Evolutionary conservation across 2,329 filamentous ascomycete genomes (phyloP), one percentile per base, ranked within the genome.

Genomic region (Verticillium zaregamsianum): DNA sequence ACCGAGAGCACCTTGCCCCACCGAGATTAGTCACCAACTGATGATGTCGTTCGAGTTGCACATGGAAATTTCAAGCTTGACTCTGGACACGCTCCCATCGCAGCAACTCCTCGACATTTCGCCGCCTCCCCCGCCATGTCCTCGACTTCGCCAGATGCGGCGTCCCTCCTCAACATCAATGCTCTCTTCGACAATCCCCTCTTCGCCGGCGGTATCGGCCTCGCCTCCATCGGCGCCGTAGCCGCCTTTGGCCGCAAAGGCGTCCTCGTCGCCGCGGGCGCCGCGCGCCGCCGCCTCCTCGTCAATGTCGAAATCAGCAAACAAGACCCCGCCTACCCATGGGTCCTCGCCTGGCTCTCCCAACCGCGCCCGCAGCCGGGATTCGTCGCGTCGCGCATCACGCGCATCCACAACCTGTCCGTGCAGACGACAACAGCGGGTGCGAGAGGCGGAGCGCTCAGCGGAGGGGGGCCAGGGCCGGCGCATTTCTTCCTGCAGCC

Each of bases 291-390:
- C 59, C 91, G 94, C 57, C 87, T 99, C 78, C 87, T 99, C 33
- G 92, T 98, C 69, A 93, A 97, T 70, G 88, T 99, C 70, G 95
- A 99, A 76, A 97, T 99, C 75, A 94, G 91, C 74, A 91, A 92
- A 72, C 91, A 94, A 70, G 95, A 99, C 77, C 88, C 92, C 55
- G 93, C 94, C 2, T 99, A 98, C 73, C 88, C 88, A 49, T 98
- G 93, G 94, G 87, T 99, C 52, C 83, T 99, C 11, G 89, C 93
- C 66, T 99, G 95, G 93, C 90, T 99, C 74, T 93, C 93, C 7
- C 85, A 92, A 61, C 92, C 92, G 66, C 91, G 93, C 59, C 40
- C 49, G 52, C 83, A 87, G 60, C 76, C 80, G 71, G 91, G 82
- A 64, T 90, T 83, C 70, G 77, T 89, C 39, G 81, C 82, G 23